Percentiles rank a stretch among this genome's conserved stretches.
These are phyloP conservation scores for Fraxinus velutina DNA, from an alignment of 305 asterid species.

Conservation along the genomic window DNA sequence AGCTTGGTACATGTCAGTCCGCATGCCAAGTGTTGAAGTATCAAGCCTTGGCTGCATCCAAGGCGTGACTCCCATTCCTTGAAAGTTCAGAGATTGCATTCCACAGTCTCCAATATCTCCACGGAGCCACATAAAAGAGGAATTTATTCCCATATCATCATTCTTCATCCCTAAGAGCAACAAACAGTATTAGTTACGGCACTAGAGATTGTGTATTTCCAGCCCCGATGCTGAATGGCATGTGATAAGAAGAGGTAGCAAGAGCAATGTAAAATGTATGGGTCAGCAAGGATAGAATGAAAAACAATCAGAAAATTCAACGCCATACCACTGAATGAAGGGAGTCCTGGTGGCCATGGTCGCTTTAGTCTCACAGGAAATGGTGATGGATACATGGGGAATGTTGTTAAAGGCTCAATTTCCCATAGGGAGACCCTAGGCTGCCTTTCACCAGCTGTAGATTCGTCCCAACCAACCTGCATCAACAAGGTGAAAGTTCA, in stretches of 20 bases:
- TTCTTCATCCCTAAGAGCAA: constrained; percentile 49
- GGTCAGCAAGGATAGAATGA: not conserved
- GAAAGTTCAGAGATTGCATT: constrained; percentile 46
- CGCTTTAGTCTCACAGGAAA: constrained; percentile 56
- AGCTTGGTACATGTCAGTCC: constrained; percentile 63
- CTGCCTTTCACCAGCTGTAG: constrained; percentile 72
- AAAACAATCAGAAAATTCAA: not conserved
- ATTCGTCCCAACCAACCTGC: constrained; percentile 77
- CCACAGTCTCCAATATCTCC: constrained; percentile 47
- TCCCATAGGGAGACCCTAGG: constrained; percentile 75
- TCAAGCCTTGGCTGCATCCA: constrained; percentile 63
- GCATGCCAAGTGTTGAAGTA: constrained; percentile 48
- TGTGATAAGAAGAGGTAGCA: not conserved
- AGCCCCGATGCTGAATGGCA: not conserved
- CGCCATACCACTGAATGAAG: constrained; percentile 44
- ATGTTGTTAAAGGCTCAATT: constrained; percentile 65
- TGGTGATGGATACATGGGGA: constrained; percentile 65
- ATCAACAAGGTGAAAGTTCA: not conserved
- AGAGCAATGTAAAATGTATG: not conserved
- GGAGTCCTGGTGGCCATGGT: constrained; percentile 63
- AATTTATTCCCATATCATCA: constrained; percentile 54
- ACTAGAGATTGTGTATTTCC: not conserved
- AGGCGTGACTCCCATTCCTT: constrained; percentile 51
- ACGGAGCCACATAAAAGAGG: constrained; percentile 53
- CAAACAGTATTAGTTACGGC: not conserved